These are phyloP conservation scores for Lachnellula occidentalis DNA, from an alignment of 2,329 filamentous ascomycete species.

Conservation along the genomic window DNA sequence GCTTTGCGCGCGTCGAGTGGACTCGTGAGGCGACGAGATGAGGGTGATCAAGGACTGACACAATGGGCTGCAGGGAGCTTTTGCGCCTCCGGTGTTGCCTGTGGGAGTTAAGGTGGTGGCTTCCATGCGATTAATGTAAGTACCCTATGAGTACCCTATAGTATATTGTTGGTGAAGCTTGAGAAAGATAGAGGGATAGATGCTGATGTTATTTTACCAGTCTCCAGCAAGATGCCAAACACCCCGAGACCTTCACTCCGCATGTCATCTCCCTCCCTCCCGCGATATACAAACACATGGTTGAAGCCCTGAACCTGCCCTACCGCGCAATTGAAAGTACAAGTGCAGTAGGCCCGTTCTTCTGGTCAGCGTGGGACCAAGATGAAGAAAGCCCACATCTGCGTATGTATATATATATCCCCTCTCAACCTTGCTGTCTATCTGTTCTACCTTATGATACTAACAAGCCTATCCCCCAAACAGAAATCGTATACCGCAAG, in stretches of 20 bases:
- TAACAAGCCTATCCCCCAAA: neutral
- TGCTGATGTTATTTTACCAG: slow-evolving; percentile 4
- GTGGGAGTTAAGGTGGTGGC: neutral
- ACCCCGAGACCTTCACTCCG: slow-evolving; percentile 54
- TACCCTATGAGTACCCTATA: neutral
- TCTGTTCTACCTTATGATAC: too few relatives aligned
- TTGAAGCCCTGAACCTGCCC: slow-evolving; percentile 48
- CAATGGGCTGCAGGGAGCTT: slow-evolving; percentile 11
- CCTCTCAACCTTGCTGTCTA: too few relatives aligned
- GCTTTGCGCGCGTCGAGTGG: neutral
- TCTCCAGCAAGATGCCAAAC: slow-evolving; percentile 38
- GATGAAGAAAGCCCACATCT: slow-evolving; percentile 51
- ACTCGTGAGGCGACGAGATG: too few relatives aligned
- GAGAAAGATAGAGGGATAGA: neutral
- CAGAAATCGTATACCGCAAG: slow-evolving; percentile 58
- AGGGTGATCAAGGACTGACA: neutral
- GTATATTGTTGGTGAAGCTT: neutral
- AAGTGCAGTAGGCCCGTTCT: slow-evolving; percentile 56
- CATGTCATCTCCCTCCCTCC: slow-evolving; percentile 48
- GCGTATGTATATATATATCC: slow-evolving; percentile 37
- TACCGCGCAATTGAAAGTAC: slow-evolving; percentile 53
- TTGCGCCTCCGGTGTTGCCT: slow-evolving; percentile 7
- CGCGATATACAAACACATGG: slow-evolving; percentile 50
- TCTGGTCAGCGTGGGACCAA: slow-evolving; percentile 53
- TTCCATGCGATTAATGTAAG: slow-evolving; percentile 21